Evolutionary conservation across 495 filamentous ascomycete genomes (phyloP), one percentile per base, ranked within the genome.

Genomic region (Staphylotrichum longicolle): DNA sequence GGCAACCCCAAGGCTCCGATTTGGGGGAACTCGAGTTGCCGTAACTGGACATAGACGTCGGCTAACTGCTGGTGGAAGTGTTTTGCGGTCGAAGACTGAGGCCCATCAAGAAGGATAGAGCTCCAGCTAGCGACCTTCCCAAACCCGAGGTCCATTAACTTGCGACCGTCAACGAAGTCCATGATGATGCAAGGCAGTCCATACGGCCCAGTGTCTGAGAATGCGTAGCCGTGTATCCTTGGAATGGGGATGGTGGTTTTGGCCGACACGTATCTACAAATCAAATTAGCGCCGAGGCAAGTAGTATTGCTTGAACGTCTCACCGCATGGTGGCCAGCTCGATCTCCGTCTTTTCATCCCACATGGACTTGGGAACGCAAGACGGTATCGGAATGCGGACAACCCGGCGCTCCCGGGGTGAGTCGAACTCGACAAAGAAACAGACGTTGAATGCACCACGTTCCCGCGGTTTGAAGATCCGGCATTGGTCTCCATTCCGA

Each of bases 301-400:
- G n/a, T n/a, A n/a, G n/a, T n/a, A n/a, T n/a, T n/a, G n/a, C n/a
- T n/a, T n/a, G n/a, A n/a, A n/a, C n/a, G n/a, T 27, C 11, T 45
- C 34, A 56, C 53, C 53, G 20, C 53, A 56, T 56, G 40, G 53
- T 56, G 27, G 53, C 41, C 40, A 56, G 27, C 30, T 56, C 53
- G 30, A 56, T 35, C 3, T 56, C 53, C 4, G 53, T 56, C 53
- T 56, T 44, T 45, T 56, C 53, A 30, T 56, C 53, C 4, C 45
- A 30, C 39, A 56, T n/a, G 40, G 41, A 27, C 53, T 45, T 45
- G 41, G 40, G 11, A 20, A 44, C 4, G 12, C 41, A 7, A 6
- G 10, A 6, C 7, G 53, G 53, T 7, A 33, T 56, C 4, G 53
- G 53, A 12, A 56, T 33, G 10, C 53, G 53, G 27, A 56, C 27